These are phyloP conservation scores for Moesziomyces parantarcticus DNA, from an alignment of 1,284 basidiomycete species.

Conservation along the genomic window DNA sequence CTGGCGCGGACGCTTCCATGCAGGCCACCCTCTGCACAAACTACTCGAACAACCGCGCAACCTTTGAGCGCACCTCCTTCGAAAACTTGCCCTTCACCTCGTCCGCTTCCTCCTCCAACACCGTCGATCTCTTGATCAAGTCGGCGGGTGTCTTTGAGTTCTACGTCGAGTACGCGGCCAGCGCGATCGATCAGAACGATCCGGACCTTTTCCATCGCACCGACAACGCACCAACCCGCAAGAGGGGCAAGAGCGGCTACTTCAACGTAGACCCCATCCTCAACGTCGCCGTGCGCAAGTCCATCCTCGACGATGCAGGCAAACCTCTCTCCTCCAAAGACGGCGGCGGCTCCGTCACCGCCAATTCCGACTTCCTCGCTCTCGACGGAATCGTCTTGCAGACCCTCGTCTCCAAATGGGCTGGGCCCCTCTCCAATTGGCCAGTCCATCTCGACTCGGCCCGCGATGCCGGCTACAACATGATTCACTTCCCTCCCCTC, in stretches of 20 bases:
- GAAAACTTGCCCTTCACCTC: conserved; percentile 70
- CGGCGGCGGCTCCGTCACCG: conserved; percentile 45
- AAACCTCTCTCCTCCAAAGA: conserved; percentile 29
- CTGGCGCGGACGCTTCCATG: conserved; percentile 50
- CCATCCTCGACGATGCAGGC: conserved; percentile 42
- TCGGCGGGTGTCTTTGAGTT: conserved; percentile 61
- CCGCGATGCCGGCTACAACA: conserved; percentile 61
- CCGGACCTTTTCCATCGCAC: conserved; percentile 22
- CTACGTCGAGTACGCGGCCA: conserved; percentile 58
- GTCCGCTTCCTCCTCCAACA: conserved; percentile 24
- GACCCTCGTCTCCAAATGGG: conserved; percentile 63
- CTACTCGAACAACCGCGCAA: conserved; percentile 71
- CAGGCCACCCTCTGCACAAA: conserved; percentile 56
- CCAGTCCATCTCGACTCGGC: conserved; percentile 57
- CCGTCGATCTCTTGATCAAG: conserved; percentile 51
- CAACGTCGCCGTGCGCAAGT: conserved; percentile 37
- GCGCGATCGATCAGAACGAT: conserved; percentile 16
- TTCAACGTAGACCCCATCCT: conserved; percentile 63
- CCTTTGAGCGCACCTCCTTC: conserved; percentile 81
- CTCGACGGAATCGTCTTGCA: conserved; percentile 61
- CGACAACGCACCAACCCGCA: conserved; percentile 13
- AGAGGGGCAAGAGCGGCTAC: conserved; percentile 53
- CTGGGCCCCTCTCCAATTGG: conserved; percentile 59
- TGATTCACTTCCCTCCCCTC: conserved; percentile 62
- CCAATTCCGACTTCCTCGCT: conserved; percentile 29